phyloP scores from a whole-genome alignment of 225 moss, liverwort and hornwort species.

The Sphagnum tenellum region DNA sequence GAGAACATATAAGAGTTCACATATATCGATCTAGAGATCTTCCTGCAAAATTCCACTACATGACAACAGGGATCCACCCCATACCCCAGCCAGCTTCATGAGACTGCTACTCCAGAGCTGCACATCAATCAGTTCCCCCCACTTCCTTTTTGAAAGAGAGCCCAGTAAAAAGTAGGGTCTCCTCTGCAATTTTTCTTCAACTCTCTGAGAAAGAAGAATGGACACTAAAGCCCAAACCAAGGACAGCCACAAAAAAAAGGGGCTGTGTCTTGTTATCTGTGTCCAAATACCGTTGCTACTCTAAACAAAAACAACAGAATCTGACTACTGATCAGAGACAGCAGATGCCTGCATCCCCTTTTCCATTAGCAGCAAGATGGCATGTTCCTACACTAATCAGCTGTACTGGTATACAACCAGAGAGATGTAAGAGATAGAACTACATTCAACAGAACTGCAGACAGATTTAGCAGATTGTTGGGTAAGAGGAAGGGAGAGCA shows the following conservation, averaged over 20 bases:
- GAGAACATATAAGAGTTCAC: too few species aligned
- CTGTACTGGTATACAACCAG: not conserved
- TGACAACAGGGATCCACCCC: too few species aligned
- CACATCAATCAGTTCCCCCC: slow-evolving; percentile 20
- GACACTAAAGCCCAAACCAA: slow-evolving; percentile 3
- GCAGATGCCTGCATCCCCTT: not conserved
- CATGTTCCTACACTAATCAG: not conserved
- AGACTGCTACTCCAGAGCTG: too few species aligned
- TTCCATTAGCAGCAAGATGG: not conserved
- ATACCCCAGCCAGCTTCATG: too few species aligned
- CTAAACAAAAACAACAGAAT: not conserved
- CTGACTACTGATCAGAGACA: not conserved
- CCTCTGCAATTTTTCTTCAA: slow-evolving; percentile 18
- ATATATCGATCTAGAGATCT: too few species aligned
- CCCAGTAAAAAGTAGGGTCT: slow-evolving; percentile 45
- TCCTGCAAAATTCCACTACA: too few species aligned
- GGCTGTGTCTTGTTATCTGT: slow-evolving; percentile 21
- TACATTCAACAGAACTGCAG: not conserved
- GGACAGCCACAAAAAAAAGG: slow-evolving; percentile 46
- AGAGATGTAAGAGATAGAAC: slow-evolving; percentile 2
- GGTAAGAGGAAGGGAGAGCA: slow-evolving; percentile 12
- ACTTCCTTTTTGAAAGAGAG: slow-evolving; percentile 18
- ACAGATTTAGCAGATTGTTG: slow-evolving; percentile 1
- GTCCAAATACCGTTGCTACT: not conserved
- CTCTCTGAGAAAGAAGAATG: not conserved